phyloP scores from a whole-genome alignment of 2,329 filamentous ascomycete species.

The Talaromyces sp. region DNA sequence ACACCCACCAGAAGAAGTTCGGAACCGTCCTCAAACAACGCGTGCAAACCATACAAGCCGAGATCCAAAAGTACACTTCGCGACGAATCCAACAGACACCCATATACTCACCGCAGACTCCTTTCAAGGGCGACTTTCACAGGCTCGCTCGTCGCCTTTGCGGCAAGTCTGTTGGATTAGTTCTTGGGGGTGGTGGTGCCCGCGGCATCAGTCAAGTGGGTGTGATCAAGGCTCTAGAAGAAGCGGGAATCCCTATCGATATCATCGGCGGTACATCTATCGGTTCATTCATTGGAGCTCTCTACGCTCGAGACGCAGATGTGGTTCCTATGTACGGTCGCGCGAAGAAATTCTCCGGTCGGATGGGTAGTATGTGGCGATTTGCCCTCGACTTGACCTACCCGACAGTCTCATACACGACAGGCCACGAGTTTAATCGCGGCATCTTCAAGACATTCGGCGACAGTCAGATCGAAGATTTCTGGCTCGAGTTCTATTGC shows the following conservation, averaged over 20 bases:
- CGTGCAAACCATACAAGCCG: constrained; percentile 91
- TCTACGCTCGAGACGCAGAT: constrained; percentile 95
- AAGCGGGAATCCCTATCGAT: constrained; percentile 94
- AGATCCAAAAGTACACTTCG: constrained; percentile 97
- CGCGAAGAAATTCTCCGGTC: constrained; percentile 94
- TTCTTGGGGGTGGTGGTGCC: constrained; percentile 90
- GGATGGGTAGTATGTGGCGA: constrained; percentile 99
- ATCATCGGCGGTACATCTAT: constrained; percentile 96
- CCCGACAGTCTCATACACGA: constrained; percentile 94
- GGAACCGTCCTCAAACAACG: constrained; percentile 86
- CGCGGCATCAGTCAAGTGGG: constrained; percentile 90
- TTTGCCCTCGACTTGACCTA: constrained; percentile 96
- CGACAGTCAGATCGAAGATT: constrained; percentile 96
- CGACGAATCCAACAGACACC: constrained; percentile 85
- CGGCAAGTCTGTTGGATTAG: constrained; percentile 90
- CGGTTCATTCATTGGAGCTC: constrained; percentile 88
- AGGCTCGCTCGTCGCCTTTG: constrained; percentile 85
- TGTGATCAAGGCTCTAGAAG: constrained; percentile 91
- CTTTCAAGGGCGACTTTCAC: constrained; percentile 96
- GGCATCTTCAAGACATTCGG: constrained; percentile 99
- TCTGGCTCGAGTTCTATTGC: constrained; percentile 98
- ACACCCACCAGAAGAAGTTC: constrained; percentile 74
- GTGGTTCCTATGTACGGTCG: constrained; percentile 95
- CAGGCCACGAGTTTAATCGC: constrained; percentile 97
- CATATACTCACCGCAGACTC: constrained; percentile 86